Conservation (phyloP, 345 rosid species). For the Eucalyptus sideroxylon region DNA sequence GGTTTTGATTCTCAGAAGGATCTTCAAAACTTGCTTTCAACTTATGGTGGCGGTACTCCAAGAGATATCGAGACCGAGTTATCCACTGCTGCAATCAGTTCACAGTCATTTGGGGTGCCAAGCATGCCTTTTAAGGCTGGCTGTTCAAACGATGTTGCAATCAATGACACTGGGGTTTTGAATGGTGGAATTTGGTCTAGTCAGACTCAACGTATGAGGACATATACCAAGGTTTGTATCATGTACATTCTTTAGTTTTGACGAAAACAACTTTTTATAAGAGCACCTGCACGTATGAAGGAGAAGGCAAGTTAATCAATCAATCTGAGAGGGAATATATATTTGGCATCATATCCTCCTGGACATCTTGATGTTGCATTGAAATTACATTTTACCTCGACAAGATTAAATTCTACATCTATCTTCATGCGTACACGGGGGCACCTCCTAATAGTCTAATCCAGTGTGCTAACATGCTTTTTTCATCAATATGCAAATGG, state of each 20-base stretch:
- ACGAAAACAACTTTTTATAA: not conserved
- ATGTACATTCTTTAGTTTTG: not conserved
- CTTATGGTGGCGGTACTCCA: conserved; percentile 60
- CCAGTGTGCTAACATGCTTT: not conserved
- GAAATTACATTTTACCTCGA: not conserved
- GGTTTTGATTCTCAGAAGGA: conserved; percentile 93
- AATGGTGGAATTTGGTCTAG: conserved; percentile 75
- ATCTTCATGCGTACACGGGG: not conserved
- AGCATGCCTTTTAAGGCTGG: conserved; percentile 63
- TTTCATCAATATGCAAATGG: not conserved
- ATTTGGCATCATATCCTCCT: not conserved
- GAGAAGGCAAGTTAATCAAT: not conserved
- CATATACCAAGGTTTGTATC: conserved; percentile 79
- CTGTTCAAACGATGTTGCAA: conserved; percentile 62
- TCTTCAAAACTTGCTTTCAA: conserved; percentile 82
- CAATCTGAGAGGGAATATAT: not conserved
- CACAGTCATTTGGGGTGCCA: conserved; percentile 92
- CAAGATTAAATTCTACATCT: not conserved
- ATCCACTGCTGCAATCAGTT: conserved; percentile 73
- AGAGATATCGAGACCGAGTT: conserved; percentile 87
- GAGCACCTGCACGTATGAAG: not conserved
- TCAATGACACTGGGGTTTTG: conserved; percentile 66
- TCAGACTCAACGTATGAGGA: conserved; percentile 85
- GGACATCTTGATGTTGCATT: not conserved
- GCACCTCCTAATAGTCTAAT: not conserved